Percentiles rank a stretch among this genome's conserved stretches.
These are phyloP conservation scores for Ceraceosorus guamensis DNA, from an alignment of 1,284 basidiomycete species.

Conservation along the genomic window DNA sequence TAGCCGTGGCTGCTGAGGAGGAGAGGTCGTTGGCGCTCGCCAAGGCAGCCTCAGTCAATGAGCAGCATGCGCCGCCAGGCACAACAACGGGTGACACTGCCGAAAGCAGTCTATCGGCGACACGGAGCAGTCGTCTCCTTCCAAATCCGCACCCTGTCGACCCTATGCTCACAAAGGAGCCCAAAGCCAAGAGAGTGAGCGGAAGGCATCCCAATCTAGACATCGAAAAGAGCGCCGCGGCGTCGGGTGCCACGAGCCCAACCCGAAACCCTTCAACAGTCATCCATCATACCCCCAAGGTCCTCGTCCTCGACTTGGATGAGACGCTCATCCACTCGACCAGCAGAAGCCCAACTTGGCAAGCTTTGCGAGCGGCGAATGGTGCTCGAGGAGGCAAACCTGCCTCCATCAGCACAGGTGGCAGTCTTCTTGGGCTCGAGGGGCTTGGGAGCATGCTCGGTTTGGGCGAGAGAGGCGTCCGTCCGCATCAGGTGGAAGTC, in stretches of 20 bases:
- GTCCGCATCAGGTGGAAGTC: constrained; percentile 91
- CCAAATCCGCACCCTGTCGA: constrained; percentile 37
- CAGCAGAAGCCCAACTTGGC: constrained; percentile 58
- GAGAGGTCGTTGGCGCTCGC: no score
- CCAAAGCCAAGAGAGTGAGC: constrained; percentile 16
- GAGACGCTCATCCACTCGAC: constrained; percentile 98
- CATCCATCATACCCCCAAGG: constrained; percentile 45
- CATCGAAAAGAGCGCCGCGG: background rate
- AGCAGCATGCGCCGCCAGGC: no score
- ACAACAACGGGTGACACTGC: no score
- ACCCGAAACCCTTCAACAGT: constrained; percentile 16
- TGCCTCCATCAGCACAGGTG: constrained; percentile 3
- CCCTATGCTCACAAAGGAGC: constrained; percentile 27
- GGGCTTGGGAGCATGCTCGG: constrained; percentile 35
- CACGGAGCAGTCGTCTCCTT: constrained; percentile 19
- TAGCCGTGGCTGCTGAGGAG: no score
- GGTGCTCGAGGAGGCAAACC: no score
- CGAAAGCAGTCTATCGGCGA: no score
- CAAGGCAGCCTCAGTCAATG: no score
- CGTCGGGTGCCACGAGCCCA: background rate
- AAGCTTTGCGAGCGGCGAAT: constrained; percentile 3
- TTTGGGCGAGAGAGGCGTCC: constrained; percentile 50
- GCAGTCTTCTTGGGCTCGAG: constrained; percentile 34
- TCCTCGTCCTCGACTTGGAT: constrained; percentile 72
- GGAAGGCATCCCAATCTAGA: constrained; percentile 15